phyloP scores from a whole-genome alignment of 225 moss, liverwort and hornwort species.

The Polytrichum formosum region DNA sequence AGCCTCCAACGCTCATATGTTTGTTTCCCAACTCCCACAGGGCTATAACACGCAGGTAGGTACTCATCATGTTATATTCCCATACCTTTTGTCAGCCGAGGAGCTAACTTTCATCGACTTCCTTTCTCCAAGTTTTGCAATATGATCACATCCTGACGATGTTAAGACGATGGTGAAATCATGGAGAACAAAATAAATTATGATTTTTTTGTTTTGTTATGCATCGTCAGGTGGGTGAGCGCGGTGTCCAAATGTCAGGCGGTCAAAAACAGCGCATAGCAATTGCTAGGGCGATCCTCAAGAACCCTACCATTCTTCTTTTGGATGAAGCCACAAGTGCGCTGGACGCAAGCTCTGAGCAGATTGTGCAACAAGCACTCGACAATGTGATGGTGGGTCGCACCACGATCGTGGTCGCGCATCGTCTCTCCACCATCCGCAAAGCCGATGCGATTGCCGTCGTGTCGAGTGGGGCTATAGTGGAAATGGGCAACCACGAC shows the following conservation, averaged over 20 bases:
- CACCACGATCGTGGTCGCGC: constrained; percentile 70
- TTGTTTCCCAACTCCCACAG: constrained; percentile 56
- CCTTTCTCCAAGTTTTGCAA: no score
- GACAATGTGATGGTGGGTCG: constrained; percentile 74
- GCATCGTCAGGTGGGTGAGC: constrained; percentile 54
- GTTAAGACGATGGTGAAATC: no score
- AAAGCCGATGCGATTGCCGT: constrained; percentile 65
- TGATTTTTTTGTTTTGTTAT: background rate
- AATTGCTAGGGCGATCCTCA: constrained; percentile 72
- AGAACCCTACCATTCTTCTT: constrained; percentile 67
- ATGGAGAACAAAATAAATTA: background rate
- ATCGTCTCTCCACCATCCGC: constrained; percentile 75
- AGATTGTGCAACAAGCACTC: constrained; percentile 76
- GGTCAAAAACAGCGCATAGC: constrained; percentile 84
- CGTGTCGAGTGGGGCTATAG: constrained; percentile 60
- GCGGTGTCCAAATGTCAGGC: constrained; percentile 81
- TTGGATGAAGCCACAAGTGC: constrained; percentile 88
- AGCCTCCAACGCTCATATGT: constrained; percentile 59
- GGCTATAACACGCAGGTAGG: constrained; percentile 63
- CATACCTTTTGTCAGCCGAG: background rate
- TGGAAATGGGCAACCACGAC: constrained; percentile 66
- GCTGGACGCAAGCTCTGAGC: constrained; percentile 71
- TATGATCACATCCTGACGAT: no score
- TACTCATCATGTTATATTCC: background rate
- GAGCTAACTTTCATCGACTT: background rate